Evolutionary conservation across 2,329 filamentous ascomycete species (phyloP), one percentile per base, ranked within the genome.

Genomic region (Colletotrichum siamense): DNA sequence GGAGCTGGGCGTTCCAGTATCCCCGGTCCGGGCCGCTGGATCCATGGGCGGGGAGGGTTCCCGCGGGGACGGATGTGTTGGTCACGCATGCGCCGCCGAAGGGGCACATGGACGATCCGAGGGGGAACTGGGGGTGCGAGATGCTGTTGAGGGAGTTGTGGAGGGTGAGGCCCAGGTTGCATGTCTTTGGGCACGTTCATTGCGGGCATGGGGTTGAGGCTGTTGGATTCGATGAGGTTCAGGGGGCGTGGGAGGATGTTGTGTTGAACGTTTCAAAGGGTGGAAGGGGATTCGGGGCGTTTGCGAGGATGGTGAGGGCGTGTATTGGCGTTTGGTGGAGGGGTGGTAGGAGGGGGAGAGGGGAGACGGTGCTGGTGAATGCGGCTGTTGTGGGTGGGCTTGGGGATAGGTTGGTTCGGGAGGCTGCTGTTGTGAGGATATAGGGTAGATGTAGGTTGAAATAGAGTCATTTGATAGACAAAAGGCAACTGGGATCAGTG

Each of bases 1-100:
- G 84, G 3, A 85, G 81, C 68, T 87, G 83, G 83, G 84, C 85
- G 0, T 89, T 88, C 70, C 86, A 88, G 77, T 87, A 88, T 73
- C 78, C 80, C 9, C 74, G 71, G 4, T 69, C 71, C 75, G 68
- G 4, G 52, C 76, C 16, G 59, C 12, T 75, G 8, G 79, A 87
- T 61, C 76, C 81, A 10, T 86, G 81, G 83, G 71, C 72, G 10
- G 61, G 77, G 15, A 66, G 71, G 6, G 66, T 83, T 7, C 80
- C 83, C 0, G 62, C 79, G 2, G 75, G 81, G 3, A 80, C 79
- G 6, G 85, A 87, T 69, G 81, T 88, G 49, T 78, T 87, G 5
- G 69, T 87, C 52, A 87, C 86, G 5, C 86, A 87, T 73, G 80
- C 80, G 0, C 85, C 86, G 5, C 84, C 86, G 1, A 77, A 78